Evolutionary conservation across 352 stramenopile genomes (phyloP).

Genomic region (Plasmopara muralis): DNA sequence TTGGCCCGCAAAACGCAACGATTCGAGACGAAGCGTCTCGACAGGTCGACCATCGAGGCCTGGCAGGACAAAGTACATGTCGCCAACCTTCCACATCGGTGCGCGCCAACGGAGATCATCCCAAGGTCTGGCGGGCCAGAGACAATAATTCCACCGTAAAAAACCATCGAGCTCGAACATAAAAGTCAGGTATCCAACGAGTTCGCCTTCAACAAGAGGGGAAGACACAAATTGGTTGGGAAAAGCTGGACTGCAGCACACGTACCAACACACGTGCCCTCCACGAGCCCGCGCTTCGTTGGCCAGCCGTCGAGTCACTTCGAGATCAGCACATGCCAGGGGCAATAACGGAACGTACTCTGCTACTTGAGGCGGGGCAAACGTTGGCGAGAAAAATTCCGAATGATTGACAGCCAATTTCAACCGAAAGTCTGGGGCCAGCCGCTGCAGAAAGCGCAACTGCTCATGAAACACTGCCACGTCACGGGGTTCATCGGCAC

Average conservation of each 20-base stretch:
- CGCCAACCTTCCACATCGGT: conserved; percentile 61
- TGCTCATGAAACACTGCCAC: conserved; percentile 54
- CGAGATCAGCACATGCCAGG: conserved; percentile 54
- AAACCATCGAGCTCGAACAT: conserved; percentile 77
- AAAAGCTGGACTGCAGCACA: conserved; percentile 63
- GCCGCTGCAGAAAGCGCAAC: conserved; percentile 50
- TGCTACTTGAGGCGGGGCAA: conserved; percentile 54
- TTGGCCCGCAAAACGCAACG: conserved; percentile 60
- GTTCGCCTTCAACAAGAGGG: conserved; percentile 58
- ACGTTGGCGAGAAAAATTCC: conserved; percentile 52
- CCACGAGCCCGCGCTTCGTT: conserved; percentile 47
- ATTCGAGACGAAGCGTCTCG: conserved; percentile 66
- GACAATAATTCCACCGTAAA: conserved; percentile 76
- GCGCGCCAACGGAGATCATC: conserved; percentile 54
- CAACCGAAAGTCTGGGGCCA: conserved; percentile 58
- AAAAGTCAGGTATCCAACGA: conserved; percentile 70
- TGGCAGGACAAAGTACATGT: conserved; percentile 82
- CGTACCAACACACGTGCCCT: conserved; percentile 70
- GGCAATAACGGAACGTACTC: conserved; percentile 69
- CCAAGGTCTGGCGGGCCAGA: conserved; percentile 61
- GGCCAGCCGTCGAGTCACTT: conserved; percentile 45
- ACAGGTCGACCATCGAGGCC: conserved; percentile 52
- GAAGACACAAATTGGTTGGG: conserved; percentile 80
- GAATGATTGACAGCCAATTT: conserved; percentile 74
- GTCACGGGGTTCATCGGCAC: conserved; percentile 60